These are phyloP conservation scores for Rutstroemia sp. DNA, from an alignment of 2,329 filamentous ascomycete species.

Conservation along the genomic window DNA sequence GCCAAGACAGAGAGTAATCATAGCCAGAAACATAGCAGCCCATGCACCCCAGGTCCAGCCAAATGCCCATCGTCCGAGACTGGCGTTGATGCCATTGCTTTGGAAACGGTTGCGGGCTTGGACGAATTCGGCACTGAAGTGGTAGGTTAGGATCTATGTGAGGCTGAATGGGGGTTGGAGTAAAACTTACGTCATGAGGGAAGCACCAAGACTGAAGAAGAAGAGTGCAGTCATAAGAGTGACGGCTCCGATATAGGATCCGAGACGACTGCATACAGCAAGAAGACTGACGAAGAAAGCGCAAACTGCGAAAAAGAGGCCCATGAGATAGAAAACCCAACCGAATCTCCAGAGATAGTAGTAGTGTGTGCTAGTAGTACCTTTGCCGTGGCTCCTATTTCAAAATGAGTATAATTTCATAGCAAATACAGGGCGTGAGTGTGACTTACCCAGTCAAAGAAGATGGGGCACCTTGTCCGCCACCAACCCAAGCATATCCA, in stretches of 20 bases:
- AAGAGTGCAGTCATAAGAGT: constrained; percentile 44
- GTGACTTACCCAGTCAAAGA: constrained; percentile 44
- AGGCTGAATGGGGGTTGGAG: background rate
- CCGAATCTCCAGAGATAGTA: constrained; percentile 87
- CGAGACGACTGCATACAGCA: constrained; percentile 64
- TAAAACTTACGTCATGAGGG: constrained; percentile 64
- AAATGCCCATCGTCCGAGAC: constrained; percentile 60
- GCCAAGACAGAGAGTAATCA: constrained; percentile 59
- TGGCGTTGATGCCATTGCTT: constrained; percentile 45
- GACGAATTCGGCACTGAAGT: constrained; percentile 52
- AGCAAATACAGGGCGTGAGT: too few species aligned
- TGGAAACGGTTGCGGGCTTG: constrained; percentile 61
- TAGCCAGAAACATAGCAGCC: constrained; percentile 57
- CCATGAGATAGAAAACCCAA: constrained; percentile 85
- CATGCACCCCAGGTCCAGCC: constrained; percentile 72
- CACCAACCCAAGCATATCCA: constrained; percentile 63
- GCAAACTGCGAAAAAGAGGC: constrained; percentile 66
- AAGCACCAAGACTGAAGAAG: constrained; percentile 58
- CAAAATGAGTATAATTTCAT: constrained; percentile 4
- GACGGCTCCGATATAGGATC: constrained; percentile 39
- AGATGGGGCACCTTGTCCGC: constrained; percentile 42
- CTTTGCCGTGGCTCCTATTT: constrained; percentile 42
- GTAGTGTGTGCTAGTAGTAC: constrained; percentile 53
- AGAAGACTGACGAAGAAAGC: constrained; percentile 63
- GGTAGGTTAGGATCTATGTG: background rate